phyloP scores from a whole-genome alignment of 352 stramenopile species.

The Globisporangium spiculum region DNA sequence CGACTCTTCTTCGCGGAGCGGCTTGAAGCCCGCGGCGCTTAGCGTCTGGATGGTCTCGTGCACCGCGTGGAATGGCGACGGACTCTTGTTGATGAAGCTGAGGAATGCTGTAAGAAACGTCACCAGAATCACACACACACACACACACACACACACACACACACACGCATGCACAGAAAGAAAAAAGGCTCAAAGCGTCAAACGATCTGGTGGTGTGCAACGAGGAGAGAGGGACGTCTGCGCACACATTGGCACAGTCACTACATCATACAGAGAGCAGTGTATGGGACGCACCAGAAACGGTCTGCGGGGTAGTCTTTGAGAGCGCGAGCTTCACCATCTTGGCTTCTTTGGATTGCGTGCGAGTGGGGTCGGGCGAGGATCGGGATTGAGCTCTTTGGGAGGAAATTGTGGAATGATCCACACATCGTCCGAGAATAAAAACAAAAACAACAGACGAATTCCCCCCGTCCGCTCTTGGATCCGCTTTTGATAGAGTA shows the following conservation, averaged over 20 bases:
- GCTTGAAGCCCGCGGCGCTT: conserved; percentile 87
- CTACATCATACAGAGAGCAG: too few species aligned
- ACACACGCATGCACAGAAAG: neutral
- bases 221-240: neutral
- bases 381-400: neutral
- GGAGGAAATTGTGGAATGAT: conserved; percentile 9
- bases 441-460: conserved; percentile 6
- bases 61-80: conserved; percentile 94
- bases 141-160: neutral
- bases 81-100: conserved; percentile 92
- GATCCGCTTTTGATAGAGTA: neutral
- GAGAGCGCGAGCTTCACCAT: conserved; percentile 52
- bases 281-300: conserved; percentile 19
- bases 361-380: neutral
- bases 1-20: conserved; percentile 86
- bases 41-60: conserved; percentile 82
- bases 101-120: conserved; percentile 58
- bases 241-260: neutral
- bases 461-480: neutral
- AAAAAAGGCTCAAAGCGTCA: neutral
- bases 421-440: neutral
- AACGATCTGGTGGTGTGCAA: neutral
- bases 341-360: conserved; percentile 1
- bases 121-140: conserved; percentile 10
- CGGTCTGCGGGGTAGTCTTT: conserved; percentile 55